A percentile compares a stretch with the other conserved stretches of the same genome.
phyloP scores from a whole-genome alignment of 306 rosid genomes.

The Carpinus fangiana region DNA sequence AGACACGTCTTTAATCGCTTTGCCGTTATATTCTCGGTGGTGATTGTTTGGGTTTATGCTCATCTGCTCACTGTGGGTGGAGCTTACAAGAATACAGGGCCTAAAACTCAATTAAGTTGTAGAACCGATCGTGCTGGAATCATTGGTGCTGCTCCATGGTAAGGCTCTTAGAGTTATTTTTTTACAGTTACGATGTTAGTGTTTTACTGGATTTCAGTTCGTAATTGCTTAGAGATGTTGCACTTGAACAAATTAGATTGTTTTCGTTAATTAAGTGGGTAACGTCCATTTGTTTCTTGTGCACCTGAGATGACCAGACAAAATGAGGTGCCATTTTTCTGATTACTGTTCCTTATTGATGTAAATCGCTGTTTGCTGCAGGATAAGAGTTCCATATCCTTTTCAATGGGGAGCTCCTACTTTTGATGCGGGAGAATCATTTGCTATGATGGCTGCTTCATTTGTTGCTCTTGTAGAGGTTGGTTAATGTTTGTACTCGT shows the following conservation, averaged over 20 bases:
- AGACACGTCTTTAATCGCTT: slow-evolving; percentile 62
- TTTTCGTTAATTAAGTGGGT: neutral
- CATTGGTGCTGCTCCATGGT: slow-evolving; percentile 86
- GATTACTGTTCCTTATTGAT: neutral
- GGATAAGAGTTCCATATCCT: slow-evolving; percentile 95
- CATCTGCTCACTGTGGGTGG: slow-evolving; percentile 86
- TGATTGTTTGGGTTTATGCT: slow-evolving; percentile 86
- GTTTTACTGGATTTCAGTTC: neutral
- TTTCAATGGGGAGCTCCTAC: slow-evolving; percentile 99
- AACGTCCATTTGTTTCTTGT: neutral
- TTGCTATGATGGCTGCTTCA: slow-evolving; percentile 97
- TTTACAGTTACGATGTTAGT: neutral
- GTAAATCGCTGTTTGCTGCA: slow-evolving; percentile 23
- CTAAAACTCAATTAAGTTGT: slow-evolving; percentile 64
- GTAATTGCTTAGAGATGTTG: slow-evolving; percentile 10
- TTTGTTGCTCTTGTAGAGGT: slow-evolving; percentile 97
- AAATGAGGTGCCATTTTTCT: slow-evolving; percentile 4
- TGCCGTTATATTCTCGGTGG: slow-evolving; percentile 81
- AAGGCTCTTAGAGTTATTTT: slow-evolving; percentile 23
- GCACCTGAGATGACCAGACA: slow-evolving; percentile 10
- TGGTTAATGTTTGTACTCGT: slow-evolving; percentile 12
- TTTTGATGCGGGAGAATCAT: slow-evolving; percentile 94
- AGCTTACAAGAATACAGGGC: slow-evolving; percentile 65
- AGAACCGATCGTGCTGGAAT: slow-evolving; percentile 95
- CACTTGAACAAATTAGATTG: slow-evolving; percentile 1